phyloP scores from a whole-genome alignment of 441 rosid species.

The Gossypium davidsonii region DNA sequence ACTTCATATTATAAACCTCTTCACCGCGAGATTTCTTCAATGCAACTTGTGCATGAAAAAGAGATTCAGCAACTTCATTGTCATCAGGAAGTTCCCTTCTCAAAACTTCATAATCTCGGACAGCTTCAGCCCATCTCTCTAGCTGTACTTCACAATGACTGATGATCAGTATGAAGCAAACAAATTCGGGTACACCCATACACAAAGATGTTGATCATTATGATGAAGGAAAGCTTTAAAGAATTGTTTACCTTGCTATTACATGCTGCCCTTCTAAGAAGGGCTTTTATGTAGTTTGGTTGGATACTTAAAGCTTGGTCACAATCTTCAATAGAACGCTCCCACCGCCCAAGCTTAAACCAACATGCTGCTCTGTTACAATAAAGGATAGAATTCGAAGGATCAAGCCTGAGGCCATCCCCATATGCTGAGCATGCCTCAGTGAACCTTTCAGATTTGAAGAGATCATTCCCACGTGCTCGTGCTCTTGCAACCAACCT shows the following conservation, averaged over 20 bases:
- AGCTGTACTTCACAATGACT: constrained; percentile 32
- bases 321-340: constrained; percentile 72
- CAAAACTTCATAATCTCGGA: constrained; percentile 78
- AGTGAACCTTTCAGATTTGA: constrained; percentile 71
- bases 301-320: constrained; percentile 62
- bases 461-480: constrained; percentile 76
- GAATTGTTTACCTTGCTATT: constrained; percentile 53
- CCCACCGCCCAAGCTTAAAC: constrained; percentile 78
- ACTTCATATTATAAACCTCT: constrained; percentile 78
- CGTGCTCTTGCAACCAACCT: constrained; percentile 73
- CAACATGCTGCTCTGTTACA: constrained; percentile 85
- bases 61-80: constrained; percentile 78
- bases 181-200: not conserved
- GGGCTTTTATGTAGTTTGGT: constrained; percentile 72
- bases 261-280: constrained; percentile 87
- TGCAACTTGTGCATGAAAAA: constrained; percentile 79
- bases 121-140: constrained; percentile 80
- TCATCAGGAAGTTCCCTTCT: constrained; percentile 74
- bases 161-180: not conserved
- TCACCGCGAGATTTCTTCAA: constrained; percentile 88
- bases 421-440: constrained; percentile 82
- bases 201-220: not conserved
- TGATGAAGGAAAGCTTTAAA: not conserved
- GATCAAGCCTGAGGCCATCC: constrained; percentile 84
- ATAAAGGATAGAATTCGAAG: constrained; percentile 59